These are phyloP conservation scores for Spirogloea muscicola DNA, from an alignment of 139 green algal species.

Conservation along the genomic window DNA sequence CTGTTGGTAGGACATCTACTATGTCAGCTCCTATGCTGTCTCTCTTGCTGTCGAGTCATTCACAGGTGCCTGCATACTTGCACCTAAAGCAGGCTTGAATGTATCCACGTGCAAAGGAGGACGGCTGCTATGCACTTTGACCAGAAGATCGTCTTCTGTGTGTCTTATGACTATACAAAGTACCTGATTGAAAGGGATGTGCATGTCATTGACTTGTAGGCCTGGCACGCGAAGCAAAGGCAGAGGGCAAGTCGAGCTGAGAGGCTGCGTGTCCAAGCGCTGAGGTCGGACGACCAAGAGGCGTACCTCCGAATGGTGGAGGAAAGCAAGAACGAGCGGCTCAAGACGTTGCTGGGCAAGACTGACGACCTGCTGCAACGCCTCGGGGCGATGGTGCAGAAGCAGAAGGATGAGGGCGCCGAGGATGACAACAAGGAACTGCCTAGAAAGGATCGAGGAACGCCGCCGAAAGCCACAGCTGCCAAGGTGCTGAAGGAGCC, in stretches of 20 bases:
- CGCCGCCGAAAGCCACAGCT: background rate
- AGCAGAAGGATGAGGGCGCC: constrained; percentile 28
- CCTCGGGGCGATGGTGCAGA: constrained; percentile 64
- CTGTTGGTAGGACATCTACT: constrained; percentile 38
- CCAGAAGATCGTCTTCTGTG: background rate
- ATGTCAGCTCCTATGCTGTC: background rate
- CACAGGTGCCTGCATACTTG: background rate
- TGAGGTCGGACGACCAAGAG: constrained; percentile 70
- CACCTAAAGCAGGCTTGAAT: constrained; percentile 12
- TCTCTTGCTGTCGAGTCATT: background rate
- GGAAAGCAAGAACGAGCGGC: constrained; percentile 50
- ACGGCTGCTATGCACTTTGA: background rate
- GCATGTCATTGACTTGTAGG: background rate
- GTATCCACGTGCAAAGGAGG: background rate
- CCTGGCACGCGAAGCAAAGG: constrained; percentile 33
- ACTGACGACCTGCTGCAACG: constrained; percentile 92
- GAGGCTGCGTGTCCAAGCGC: constrained; percentile 49
- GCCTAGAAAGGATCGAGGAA: too few relatives aligned
- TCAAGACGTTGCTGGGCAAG: constrained; percentile 60
- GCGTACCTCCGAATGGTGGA: constrained; percentile 69
- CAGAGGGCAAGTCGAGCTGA: constrained; percentile 32
- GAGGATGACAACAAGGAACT: background rate
- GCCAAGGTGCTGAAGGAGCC: background rate
- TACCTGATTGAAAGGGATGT: background rate
- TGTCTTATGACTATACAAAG: background rate